These are phyloP conservation scores for Dipteronia sinensis DNA, from an alignment of 345 rosid genomes.

Conservation along the genomic window DNA sequence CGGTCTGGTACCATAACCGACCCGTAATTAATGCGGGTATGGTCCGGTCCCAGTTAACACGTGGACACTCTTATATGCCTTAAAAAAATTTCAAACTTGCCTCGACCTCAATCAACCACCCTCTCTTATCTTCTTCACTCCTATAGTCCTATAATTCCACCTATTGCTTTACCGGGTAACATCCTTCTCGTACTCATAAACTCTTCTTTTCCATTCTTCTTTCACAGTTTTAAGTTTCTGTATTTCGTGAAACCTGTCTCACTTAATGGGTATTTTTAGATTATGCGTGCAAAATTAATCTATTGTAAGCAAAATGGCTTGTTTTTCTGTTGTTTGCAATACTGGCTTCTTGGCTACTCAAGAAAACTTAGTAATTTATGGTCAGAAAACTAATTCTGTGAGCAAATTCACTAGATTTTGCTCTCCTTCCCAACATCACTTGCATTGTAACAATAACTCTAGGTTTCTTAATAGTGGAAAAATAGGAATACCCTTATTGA, in stretches of 20 bases:
- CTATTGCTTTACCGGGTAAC: background rate
- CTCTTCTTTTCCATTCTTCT: background rate
- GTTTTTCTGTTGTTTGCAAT: conserved; percentile 54
- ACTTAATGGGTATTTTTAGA: conserved; percentile 12
- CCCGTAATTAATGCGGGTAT: too few species aligned
- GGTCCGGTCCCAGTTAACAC: background rate
- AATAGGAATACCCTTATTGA: conserved; percentile 25
- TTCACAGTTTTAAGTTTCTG: background rate
- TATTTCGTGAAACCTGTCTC: background rate
- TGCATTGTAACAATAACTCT: conserved; percentile 36
- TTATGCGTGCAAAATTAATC: background rate
- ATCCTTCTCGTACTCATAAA: background rate
- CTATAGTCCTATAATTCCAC: background rate
- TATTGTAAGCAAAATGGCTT: conserved; percentile 49
- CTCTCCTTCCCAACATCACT: conserved; percentile 30
- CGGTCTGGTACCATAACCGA: too few species aligned
- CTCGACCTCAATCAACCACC: background rate
- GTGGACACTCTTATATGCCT: background rate
- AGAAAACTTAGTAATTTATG: conserved; percentile 25
- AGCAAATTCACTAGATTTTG: conserved; percentile 24
- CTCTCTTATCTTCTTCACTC: background rate
- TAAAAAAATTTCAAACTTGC: background rate
- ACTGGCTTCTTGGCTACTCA: conserved; percentile 42
- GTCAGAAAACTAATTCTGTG: conserved; percentile 31
- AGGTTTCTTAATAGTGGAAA: conserved; percentile 35